phyloP scores from a whole-genome alignment of 2,329 filamentous ascomycete species.

The Fusarium torulosum region DNA sequence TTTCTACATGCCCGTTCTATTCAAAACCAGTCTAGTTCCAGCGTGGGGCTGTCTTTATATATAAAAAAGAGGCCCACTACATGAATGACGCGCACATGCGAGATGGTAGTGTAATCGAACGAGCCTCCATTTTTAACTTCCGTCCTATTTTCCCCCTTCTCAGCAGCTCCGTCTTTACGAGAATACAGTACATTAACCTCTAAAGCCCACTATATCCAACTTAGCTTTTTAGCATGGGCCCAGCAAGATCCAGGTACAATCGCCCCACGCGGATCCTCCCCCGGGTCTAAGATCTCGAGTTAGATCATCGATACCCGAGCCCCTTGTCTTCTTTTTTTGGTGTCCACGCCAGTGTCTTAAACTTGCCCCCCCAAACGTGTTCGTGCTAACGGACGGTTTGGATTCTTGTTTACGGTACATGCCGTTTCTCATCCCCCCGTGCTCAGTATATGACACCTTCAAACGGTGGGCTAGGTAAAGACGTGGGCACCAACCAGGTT shows the following conservation, averaged over 20 bases:
- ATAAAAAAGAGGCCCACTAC: background rate
- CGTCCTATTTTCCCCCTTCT: background rate
- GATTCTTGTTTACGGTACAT: background rate
- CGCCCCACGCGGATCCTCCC: constrained; percentile 18
- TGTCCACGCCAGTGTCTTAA: background rate
- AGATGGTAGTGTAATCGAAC: constrained; percentile 39
- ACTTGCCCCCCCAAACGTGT: background rate
- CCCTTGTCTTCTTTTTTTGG: background rate
- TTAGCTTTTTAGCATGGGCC: background rate
- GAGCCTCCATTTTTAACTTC: background rate
- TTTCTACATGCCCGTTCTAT: constrained; percentile 2
- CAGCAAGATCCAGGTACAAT: constrained; percentile 37
- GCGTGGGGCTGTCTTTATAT: constrained; percentile 5
- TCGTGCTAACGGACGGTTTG: background rate
- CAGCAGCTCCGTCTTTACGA: constrained; percentile 20
- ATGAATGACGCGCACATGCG: constrained; percentile 44
- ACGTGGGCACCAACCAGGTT: constrained; percentile 15
- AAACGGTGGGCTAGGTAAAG: constrained; percentile 12
- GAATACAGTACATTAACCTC: constrained; percentile 18
- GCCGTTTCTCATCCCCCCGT: background rate
- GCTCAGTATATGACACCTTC: constrained; percentile 39
- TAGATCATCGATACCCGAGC: constrained; percentile 15
- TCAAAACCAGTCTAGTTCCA: background rate
- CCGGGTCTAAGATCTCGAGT: constrained; percentile 11
- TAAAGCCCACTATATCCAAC: background rate